phyloP scores from a whole-genome alignment of 352 stramenopile genomes.

The Aphanomyces stellatus region DNA sequence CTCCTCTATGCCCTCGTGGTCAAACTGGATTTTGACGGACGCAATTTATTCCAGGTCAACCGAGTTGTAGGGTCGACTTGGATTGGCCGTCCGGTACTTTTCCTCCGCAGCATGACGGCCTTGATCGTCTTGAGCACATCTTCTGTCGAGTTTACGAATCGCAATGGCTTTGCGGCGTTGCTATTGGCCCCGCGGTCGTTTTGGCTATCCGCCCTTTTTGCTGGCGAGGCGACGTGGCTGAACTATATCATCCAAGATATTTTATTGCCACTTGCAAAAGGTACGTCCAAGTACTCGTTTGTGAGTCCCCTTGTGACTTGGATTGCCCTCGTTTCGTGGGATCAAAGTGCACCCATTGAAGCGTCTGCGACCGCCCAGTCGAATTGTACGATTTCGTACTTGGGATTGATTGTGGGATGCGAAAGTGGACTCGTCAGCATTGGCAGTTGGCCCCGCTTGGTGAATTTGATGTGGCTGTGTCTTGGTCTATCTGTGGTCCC shows the following conservation, averaged over 20 bases:
- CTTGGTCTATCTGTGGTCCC: neutral
- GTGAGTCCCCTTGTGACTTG: neutral
- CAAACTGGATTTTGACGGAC: neutral
- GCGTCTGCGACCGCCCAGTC: neutral
- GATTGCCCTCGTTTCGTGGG: neutral
- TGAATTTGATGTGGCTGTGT: neutral
- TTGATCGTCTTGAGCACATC: conserved; percentile 7
- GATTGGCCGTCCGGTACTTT: conserved; percentile 7
- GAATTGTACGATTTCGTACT: neutral
- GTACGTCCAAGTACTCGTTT: neutral
- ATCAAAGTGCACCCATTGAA: neutral
- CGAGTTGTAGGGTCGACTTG: neutral
- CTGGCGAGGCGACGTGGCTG: conserved; percentile 9
- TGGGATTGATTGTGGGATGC: neutral
- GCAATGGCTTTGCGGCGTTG: neutral
- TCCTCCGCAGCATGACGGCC: neutral
- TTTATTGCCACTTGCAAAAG: neutral
- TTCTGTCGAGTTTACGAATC: neutral
- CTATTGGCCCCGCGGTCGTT: neutral
- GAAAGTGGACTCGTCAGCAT: neutral
- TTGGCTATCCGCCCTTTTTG: neutral
- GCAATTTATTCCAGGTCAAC: conserved; percentile 2
- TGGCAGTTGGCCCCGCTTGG: neutral
- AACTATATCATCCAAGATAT: conserved; percentile 3
- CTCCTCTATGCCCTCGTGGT: neutral